A percentile compares a stretch with the other conserved stretches of the same genome.
These are phyloP conservation scores for Hippophae rhamnoides DNA, from an alignment of 306 rosid genomes.

Conservation along the genomic window DNA sequence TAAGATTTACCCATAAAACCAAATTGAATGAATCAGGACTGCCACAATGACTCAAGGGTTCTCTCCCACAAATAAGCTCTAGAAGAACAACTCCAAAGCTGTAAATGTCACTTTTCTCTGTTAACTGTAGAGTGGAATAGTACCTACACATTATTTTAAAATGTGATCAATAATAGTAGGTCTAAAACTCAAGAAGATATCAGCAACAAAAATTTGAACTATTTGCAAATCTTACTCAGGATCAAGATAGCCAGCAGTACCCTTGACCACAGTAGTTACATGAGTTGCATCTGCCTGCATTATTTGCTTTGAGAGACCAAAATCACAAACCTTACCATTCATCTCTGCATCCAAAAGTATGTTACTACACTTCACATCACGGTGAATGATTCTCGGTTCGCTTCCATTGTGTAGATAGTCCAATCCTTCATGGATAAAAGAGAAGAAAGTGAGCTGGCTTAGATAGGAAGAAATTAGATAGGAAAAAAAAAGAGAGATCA, in stretches of 20 bases:
- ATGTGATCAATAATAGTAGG: background rate
- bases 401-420: conserved; percentile 88
- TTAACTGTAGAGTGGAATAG: conserved; percentile 73
- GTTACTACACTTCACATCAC: conserved; percentile 86
- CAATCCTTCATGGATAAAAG: conserved; percentile 42
- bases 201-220: background rate
- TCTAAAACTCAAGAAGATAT: background rate
- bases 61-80: conserved; percentile 94
- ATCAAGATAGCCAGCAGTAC: conserved; percentile 92
- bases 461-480: too few relatives aligned
- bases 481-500: too few relatives aligned
- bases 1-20: conserved; percentile 71
- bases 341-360: conserved; percentile 76
- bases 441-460: conserved; percentile 12
- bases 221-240: conserved; percentile 60
- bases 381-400: conserved; percentile 87
- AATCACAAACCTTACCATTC: conserved; percentile 92
- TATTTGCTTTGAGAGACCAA: conserved; percentile 87
- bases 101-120: conserved; percentile 88
- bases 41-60: conserved; percentile 76
- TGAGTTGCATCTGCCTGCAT: conserved; percentile 69
- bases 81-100: conserved; percentile 89
- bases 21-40: conserved; percentile 85
- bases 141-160: conserved; percentile 36
- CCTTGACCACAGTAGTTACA: conserved; percentile 89